Evolutionary conservation across 257 asterid genomes (phyloP).

Genomic region (Fraxinus excelsior): DNA sequence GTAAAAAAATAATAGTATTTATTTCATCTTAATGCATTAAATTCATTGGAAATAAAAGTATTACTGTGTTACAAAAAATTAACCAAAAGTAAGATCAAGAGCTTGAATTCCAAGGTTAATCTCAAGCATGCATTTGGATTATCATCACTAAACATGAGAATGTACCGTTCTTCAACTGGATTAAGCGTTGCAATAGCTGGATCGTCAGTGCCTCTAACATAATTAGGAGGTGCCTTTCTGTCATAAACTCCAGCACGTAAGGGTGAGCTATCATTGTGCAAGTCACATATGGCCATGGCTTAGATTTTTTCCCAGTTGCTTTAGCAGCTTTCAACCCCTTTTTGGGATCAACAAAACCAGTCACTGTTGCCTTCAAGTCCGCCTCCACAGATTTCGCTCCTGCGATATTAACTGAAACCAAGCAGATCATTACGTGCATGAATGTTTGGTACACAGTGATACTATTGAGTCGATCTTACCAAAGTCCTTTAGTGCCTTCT

Average conservation of each 20-base stretch:
- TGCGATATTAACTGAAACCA: neutral
- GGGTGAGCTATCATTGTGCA: conserved; percentile 77
- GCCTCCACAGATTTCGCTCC: conserved; percentile 80
- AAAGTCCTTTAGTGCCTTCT: conserved; percentile 39
- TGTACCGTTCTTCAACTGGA: conserved; percentile 69
- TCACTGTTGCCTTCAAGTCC: conserved; percentile 76
- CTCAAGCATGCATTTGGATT: conserved; percentile 69
- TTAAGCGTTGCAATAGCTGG: conserved; percentile 71
- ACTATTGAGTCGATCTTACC: conserved; percentile 30
- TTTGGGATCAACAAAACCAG: conserved; percentile 75
- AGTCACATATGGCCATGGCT: conserved; percentile 89
- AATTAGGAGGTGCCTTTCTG: conserved; percentile 78
- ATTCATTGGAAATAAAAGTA: too few relatives aligned
- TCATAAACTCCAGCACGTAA: conserved; percentile 78
- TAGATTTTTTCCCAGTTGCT: conserved; percentile 62
- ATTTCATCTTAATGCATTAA: too few relatives aligned
- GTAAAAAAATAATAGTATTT: too few relatives aligned
- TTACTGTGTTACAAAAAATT: too few relatives aligned
- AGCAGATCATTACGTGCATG: too few relatives aligned
- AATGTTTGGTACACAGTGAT: too few relatives aligned
- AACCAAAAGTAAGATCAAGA: neutral
- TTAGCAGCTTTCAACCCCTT: conserved; percentile 72
- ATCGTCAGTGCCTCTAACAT: conserved; percentile 61
- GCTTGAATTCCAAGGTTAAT: neutral
- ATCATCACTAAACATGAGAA: conserved; percentile 82